A percentile compares a stretch with the other conserved stretches of the same genome.
These are phyloP conservation scores for Petunia axillaris DNA, from an alignment of 257 asterid species.

Conservation along the genomic window DNA sequence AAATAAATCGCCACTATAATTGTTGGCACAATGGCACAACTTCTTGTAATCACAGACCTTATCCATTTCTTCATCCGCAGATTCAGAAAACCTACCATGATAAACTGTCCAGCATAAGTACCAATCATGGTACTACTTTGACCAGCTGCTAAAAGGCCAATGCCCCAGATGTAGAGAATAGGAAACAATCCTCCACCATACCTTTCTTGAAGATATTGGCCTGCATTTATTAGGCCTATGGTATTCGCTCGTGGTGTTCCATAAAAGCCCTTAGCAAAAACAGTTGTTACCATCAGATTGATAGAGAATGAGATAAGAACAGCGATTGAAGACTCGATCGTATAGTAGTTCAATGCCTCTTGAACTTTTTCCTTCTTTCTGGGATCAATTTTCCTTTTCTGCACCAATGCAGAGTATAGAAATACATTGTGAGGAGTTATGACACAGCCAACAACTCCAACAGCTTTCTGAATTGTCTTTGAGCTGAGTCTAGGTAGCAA, in stretches of 20 bases:
- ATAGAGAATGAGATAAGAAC: conserved; percentile 62
- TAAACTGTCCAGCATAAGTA: conserved; percentile 82
- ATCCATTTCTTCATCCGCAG: conserved; percentile 69
- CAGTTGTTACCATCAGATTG: conserved; percentile 61
- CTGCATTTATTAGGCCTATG: conserved; percentile 69
- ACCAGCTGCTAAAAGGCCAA: conserved; percentile 80
- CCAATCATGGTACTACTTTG: conserved; percentile 84
- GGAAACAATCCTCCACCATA: conserved; percentile 65
- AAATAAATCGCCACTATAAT: conserved; percentile 61
- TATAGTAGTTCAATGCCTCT: conserved; percentile 81
- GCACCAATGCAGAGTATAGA: conserved; percentile 76
- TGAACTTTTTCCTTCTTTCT: conserved; percentile 61
- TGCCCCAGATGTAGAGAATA: conserved; percentile 68
- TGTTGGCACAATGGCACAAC: conserved; percentile 71
- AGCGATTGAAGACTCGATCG: conserved; percentile 60
- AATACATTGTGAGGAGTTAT: conserved; percentile 82
- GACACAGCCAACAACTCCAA: conserved; percentile 76
- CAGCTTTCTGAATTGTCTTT: conserved; percentile 69
- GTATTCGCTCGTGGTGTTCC: conserved; percentile 48
- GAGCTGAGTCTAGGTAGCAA: conserved; percentile 60
- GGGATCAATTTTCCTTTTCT: conserved; percentile 60
- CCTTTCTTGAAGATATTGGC: conserved; percentile 60
- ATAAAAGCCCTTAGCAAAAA: conserved; percentile 76
- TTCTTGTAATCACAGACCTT: conserved; percentile 70
- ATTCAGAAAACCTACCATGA: conserved; percentile 75